Conservation (phyloP, 345 rosid species). For the Eucalyptus curtisii region DNA sequence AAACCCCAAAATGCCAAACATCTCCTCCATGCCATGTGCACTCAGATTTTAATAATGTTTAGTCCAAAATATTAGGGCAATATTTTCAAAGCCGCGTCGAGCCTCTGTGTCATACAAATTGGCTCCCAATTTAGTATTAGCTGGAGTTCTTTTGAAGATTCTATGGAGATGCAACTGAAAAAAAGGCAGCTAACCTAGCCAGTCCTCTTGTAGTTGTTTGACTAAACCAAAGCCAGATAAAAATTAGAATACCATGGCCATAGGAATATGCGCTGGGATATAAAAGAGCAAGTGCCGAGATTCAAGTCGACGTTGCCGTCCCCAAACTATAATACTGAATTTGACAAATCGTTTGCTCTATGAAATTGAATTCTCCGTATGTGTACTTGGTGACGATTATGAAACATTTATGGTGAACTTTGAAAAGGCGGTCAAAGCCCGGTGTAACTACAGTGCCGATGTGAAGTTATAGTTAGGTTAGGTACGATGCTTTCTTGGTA, state of each 20-base stretch:
- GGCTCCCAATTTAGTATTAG: not conserved
- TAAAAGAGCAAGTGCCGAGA: not conserved
- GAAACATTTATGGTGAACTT: not conserved
- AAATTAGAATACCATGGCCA: not conserved
- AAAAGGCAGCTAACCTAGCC: not conserved
- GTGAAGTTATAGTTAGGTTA: not conserved
- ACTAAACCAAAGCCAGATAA: not conserved
- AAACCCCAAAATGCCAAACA: not conserved
- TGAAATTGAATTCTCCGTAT: not conserved
- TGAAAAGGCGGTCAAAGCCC: not conserved
- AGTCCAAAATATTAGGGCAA: not conserved
- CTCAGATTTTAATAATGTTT: not conserved
- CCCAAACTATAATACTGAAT: not conserved
- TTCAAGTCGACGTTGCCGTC: not conserved
- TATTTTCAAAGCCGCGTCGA: not conserved
- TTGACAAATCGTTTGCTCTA: not conserved
- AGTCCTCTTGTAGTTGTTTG: not conserved
- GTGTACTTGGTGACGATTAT: not conserved
- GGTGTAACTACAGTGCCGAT: not conserved
- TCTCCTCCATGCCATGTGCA: not conserved
- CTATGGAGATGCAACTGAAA: not conserved
- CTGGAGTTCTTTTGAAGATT: not conserved
- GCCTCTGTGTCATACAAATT: not conserved
- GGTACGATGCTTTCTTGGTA: not conserved
- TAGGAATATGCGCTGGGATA: not conserved